Base-by-base conservation (phyloP, 164 flowering plant species). In the Stephania yunnanensis region DNA sequence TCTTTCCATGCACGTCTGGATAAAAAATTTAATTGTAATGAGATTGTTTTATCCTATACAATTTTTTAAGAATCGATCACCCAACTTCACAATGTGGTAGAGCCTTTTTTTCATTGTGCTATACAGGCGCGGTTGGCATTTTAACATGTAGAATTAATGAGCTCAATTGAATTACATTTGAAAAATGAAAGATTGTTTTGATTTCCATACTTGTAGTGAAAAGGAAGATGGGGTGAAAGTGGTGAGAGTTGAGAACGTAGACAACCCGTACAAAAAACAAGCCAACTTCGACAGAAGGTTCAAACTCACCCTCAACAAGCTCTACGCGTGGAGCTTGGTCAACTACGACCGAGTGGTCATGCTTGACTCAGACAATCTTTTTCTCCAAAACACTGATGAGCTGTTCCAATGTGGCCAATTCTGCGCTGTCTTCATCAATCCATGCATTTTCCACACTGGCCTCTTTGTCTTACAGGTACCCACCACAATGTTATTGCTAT, bases 371-470 rank as follows among this genome's bases (percentile, higher is more conserved):
- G 99, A 96, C 72, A 96, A 96, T 72, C 88, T 96, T 65, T 94
- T 96, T 83, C 89, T 91, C 29, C 85, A 78, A 5, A 94, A 90
- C 64, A 86, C 98, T 0, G 99, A 94, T 71, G 98, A 96, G 78
- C 78, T 96, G 75, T 96, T 96, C 84, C 97, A 90, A 64, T 96
- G 99, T 75, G 99, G 99, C 17, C 90, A 91, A 68, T 96, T 92
- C 76, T 96, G 99, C 83, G 99, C 99, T 0, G 98, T 86, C 76
- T 96, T 96, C 87, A 96, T 96, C 84, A 96, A 96, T 74, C 99
- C 99, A 13, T 96, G 99, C 86, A 89, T 96, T 80, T 96, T 96
- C 84, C 99, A 96, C 71, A 96, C 98, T 1, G 99, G 99, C 66
- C 95, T 96, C 74, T 96, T 96, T 58, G 99, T 94, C 15, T 78